Percentiles rank a stretch among this genome's conserved stretches.
Evolutionary conservation across 768 basidiomycete genomes (phyloP).

Genomic region (Floccularia luteovirens): DNA sequence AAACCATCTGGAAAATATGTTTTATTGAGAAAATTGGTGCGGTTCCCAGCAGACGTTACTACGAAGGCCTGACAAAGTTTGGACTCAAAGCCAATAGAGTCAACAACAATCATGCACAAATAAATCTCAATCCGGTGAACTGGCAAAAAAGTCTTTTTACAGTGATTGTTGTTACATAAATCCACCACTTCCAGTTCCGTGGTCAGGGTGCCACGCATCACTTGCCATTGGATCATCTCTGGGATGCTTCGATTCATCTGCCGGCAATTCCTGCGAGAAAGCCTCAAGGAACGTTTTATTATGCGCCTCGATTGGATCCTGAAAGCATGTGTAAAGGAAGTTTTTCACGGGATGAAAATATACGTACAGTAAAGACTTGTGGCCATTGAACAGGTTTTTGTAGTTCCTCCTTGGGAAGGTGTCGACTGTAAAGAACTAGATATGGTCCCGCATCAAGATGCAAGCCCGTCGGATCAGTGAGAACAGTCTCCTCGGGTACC

Average conservation of each 20-base stretch:
- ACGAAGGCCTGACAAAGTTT: too few relatives aligned
- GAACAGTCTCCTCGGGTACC: conserved; percentile 65
- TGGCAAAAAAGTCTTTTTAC: too few relatives aligned
- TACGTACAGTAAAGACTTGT: conserved; percentile 23
- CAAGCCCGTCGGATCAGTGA: conserved; percentile 63
- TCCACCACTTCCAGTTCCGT: too few relatives aligned
- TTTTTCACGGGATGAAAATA: not conserved
- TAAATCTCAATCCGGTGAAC: too few relatives aligned
- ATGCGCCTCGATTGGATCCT: conserved; percentile 25
- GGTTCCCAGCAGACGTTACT: too few relatives aligned
- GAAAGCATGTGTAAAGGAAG: not conserved
- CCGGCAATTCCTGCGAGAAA: conserved; percentile 23
- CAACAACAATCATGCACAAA: too few relatives aligned
- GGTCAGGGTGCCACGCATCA: too few relatives aligned
- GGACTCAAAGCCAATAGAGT: too few relatives aligned
- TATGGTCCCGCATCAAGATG: conserved; percentile 76
- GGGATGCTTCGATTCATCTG: conserved; percentile 13
- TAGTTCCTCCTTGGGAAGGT: conserved; percentile 26
- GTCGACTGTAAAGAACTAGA: conserved; percentile 60
- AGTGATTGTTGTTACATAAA: too few relatives aligned
- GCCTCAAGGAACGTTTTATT: conserved; percentile 25
- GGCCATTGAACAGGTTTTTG: conserved; percentile 30
- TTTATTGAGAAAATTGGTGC: too few relatives aligned
- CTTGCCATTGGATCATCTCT: too few relatives aligned
- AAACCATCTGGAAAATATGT: too few relatives aligned